These are phyloP conservation scores for Macrolepiota fuliginosa DNA, from an alignment of 768 basidiomycete species.

Conservation along the genomic window DNA sequence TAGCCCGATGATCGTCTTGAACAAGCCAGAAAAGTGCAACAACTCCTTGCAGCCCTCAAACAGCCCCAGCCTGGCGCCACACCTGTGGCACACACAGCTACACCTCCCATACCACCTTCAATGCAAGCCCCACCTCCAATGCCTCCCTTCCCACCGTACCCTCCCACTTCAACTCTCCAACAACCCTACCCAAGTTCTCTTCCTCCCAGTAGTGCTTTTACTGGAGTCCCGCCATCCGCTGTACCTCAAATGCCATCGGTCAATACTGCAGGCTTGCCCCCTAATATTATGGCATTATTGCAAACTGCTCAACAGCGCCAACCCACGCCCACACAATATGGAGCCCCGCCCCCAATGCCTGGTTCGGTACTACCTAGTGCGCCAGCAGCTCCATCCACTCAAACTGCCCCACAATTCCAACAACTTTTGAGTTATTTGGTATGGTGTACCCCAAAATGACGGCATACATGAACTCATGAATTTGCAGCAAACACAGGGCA, in stretches of 20 bases:
- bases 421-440: conserved; percentile 73
- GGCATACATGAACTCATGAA: not conserved
- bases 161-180: conserved; percentile 24
- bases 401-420: conserved; percentile 43
- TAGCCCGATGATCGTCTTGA: conserved; percentile 78
- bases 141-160: conserved; percentile 45
- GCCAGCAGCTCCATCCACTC: conserved; percentile 31
- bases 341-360: conserved; percentile 41
- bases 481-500: conserved; percentile 9
- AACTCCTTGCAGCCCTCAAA: conserved; percentile 79
- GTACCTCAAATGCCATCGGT: conserved; percentile 23
- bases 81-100: conserved; percentile 30
- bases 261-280: conserved; percentile 49
- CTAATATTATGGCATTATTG: conserved; percentile 69
- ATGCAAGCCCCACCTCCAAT: conserved; percentile 34
- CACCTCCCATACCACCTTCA: conserved; percentile 34
- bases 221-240: conserved; percentile 21
- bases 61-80: conserved; percentile 50
- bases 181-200: conserved; percentile 27
- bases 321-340: conserved; percentile 35
- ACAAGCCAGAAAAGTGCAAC: conserved; percentile 84
- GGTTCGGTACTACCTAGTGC: conserved; percentile 38
- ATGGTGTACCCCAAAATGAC: conserved; percentile 19
- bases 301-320: conserved; percentile 51
- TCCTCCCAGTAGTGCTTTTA: conserved; percentile 27